These are phyloP conservation scores for Lactarius indigo DNA, from an alignment of 768 basidiomycete genomes.

Conservation along the genomic window DNA sequence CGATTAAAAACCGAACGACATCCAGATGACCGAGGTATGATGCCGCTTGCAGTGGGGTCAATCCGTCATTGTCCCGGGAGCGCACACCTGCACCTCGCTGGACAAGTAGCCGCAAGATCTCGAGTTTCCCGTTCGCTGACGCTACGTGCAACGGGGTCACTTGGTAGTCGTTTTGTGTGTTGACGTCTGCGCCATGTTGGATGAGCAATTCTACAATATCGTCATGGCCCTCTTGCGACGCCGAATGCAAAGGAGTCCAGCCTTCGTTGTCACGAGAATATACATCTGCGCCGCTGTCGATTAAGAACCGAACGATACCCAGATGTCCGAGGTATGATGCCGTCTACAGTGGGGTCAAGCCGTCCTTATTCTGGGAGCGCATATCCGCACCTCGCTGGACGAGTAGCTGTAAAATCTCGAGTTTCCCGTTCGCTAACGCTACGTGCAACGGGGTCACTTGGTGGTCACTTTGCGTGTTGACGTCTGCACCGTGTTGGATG, in stretches of 20 bases:
- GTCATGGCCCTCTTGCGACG: background rate
- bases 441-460: background rate
- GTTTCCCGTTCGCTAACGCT: background rate
- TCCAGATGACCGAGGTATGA: background rate
- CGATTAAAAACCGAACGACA: background rate
- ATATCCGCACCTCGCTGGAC: background rate
- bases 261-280: background rate
- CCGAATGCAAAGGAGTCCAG: background rate
- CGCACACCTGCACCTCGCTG: background rate
- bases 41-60: background rate
- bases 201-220: background rate
- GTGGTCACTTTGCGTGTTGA: background rate
- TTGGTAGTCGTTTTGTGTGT: background rate
- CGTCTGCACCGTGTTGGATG: background rate
- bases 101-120: background rate
- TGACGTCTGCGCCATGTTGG: background rate
- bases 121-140: background rate
- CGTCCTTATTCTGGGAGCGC: background rate
- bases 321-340: background rate
- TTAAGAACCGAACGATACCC: background rate
- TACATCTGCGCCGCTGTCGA: background rate
- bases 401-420: background rate
- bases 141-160: background rate
- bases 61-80: rapidly evolving
- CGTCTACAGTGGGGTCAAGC: background rate